These are phyloP conservation scores for Syzygium jambos DNA, from an alignment of 345 rosid species.

Conservation along the genomic window DNA sequence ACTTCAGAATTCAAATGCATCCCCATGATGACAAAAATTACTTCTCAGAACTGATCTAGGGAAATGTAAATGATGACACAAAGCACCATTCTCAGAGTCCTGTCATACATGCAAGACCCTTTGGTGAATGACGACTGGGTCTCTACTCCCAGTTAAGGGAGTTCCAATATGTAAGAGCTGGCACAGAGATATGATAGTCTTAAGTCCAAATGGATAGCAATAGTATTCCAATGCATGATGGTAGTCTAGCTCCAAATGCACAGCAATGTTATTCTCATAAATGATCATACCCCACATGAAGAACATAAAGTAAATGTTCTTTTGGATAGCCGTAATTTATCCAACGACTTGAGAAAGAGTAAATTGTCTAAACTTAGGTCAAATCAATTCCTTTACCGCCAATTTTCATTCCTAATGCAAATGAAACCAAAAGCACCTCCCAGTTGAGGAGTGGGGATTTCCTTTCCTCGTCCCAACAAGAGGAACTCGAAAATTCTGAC, in stretches of 20 bases:
- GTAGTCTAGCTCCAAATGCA: not conserved
- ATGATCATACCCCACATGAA: not conserved
- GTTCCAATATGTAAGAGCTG: not conserved
- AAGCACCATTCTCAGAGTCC: not conserved
- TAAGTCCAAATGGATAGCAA: not conserved
- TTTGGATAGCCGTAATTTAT: not conserved
- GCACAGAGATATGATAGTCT: not conserved
- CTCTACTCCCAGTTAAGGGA: not conserved
- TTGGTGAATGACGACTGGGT: not conserved
- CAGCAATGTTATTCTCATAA: not conserved
- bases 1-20: not conserved
- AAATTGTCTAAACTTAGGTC: not conserved
- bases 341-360: not conserved
- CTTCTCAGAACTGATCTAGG: not conserved
- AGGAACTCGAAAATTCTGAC: not conserved
- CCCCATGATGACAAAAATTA: not conserved
- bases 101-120: not conserved
- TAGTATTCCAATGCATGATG: not conserved
- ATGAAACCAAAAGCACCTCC: not conserved
- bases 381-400: not conserved
- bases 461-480: not conserved
- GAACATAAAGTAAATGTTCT: not conserved
- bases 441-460: not conserved
- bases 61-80: not conserved
- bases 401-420: not conserved